phyloP scores from a whole-genome alignment of 1,284 basidiomycete genomes.

The Athelia psychrophila region DNA sequence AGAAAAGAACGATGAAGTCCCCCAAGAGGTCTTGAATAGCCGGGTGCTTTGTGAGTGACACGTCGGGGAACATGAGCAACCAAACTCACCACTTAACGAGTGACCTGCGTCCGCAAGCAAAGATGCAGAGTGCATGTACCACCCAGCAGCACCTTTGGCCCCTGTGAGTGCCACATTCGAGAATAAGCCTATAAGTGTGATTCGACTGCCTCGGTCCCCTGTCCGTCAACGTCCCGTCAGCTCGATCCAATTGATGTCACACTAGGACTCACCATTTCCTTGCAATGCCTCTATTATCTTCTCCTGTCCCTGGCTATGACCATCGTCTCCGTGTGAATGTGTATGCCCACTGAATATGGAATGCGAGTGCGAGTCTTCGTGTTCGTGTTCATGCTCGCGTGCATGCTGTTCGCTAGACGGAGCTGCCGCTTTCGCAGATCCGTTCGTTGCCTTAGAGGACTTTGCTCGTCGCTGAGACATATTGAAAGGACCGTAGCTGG shows the following conservation, averaged over 20 bases:
- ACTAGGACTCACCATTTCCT: slow-evolving; percentile 51
- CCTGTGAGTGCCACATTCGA: slow-evolving; percentile 83
- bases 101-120: slow-evolving; percentile 95
- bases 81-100: slow-evolving; percentile 75
- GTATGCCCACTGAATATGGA: slow-evolving; percentile 56
- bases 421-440: slow-evolving; percentile 9
- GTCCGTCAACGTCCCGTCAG: slow-evolving; percentile 3
- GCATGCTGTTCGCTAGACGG: slow-evolving; percentile 16
- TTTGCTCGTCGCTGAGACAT: slow-evolving; percentile 34
- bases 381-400: slow-evolving; percentile 16
- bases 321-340: slow-evolving; percentile 66
- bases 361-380: slow-evolving; percentile 41
- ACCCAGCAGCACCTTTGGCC: slow-evolving; percentile 84
- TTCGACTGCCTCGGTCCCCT: slow-evolving; percentile 80
- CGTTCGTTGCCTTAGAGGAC: slow-evolving; percentile 24
- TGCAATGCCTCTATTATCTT: slow-evolving; percentile 70
- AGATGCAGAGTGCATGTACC: slow-evolving; percentile 87
- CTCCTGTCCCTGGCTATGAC: slow-evolving; percentile 66
- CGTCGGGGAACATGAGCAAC: slow-evolving; percentile 10
- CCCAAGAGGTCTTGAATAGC: slow-evolving; percentile 67
- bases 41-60: slow-evolving; percentile 6
- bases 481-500: neutral
- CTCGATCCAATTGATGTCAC: neutral
- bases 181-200: slow-evolving; percentile 85
- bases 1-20: slow-evolving; percentile 92